Evolutionary conservation across 768 basidiomycete species (phyloP), one percentile per base, ranked within the genome.

Genomic region (Trametes coccinea): DNA sequence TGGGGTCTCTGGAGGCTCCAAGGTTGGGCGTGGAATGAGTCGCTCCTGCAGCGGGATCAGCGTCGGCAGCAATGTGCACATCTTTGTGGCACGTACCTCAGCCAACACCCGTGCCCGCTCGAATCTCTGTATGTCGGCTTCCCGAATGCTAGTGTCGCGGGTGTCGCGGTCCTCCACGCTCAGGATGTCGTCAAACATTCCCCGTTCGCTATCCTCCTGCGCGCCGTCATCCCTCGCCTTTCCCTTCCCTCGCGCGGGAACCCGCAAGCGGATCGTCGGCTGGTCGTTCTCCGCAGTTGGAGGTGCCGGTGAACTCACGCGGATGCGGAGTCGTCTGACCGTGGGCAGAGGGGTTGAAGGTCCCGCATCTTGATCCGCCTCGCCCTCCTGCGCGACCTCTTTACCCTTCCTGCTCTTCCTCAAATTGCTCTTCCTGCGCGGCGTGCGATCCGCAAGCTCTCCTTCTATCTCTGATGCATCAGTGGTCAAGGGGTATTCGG

Each of bases 171-270:
- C 90, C 16, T 79, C 79, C 2, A 79, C 74, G 13, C 73, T 74
- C 39, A 98, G 79, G 43, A 96, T 80, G 22, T 94, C 95, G 49
- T 97, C 95, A 69, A 95, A 98, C 52, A 94, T 78, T 29, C 88
- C 87, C 43, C 79, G 79, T 45, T 76, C 73, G 10, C 74, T 77
- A 6, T 87, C 87, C 8, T 88, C 87, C 56, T 71, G 73, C 14
- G 73, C 69, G 14, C 55, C 55, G 14, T 73, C 74, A 33, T 92
- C 89, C 16, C 82, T 81, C 43, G 86, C 86, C 70, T 85, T 88
- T 34, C 84, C 84, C 71, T 89, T 90, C 33, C 83, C 82, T 66
- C 85, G 83, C n/a, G 80, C 79, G 1, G 81, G 78, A 8, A 87
- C 73, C 31, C 84, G 83, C 49, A 87, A 75, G 27, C 83, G 81